phyloP scores from a whole-genome alignment of 192 early-diverging fungal genomes.

The Gryganskiella cystojenkinii region DNA sequence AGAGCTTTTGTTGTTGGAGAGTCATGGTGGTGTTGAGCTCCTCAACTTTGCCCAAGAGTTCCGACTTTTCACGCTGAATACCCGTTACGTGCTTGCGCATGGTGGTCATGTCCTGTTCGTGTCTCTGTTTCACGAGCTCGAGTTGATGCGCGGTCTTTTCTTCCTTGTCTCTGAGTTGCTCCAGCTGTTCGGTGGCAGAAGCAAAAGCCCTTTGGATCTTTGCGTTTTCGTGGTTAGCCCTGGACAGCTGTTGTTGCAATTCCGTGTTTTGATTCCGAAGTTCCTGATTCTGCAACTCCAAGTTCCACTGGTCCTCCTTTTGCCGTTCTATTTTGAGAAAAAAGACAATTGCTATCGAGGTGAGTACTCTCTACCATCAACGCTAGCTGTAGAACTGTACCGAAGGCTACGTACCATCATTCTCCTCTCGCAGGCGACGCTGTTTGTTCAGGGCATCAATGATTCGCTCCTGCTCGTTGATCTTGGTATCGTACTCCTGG shows the following conservation, averaged over 20 bases:
- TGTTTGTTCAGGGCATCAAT: conserved; percentile 63
- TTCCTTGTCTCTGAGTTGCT: conserved; percentile 69
- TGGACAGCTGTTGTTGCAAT: conserved; percentile 55
- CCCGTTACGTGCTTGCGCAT: conserved; percentile 64
- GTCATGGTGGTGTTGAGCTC: conserved; percentile 61
- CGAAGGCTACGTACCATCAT: conserved; percentile 61
- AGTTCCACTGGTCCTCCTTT: conserved; percentile 67
- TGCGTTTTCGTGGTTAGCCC: conserved; percentile 64
- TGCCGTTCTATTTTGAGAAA: conserved; percentile 53
- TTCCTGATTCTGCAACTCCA: conserved; percentile 64
- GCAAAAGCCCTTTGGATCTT: conserved; percentile 63
- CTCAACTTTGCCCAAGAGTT: conserved; percentile 65
- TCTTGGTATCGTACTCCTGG: conserved; percentile 60
- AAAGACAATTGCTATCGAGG: too few species aligned
- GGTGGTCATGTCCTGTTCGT: conserved; percentile 70
- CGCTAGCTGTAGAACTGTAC: too few species aligned
- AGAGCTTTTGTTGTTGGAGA: conserved; percentile 50
- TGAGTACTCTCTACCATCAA: too few species aligned
- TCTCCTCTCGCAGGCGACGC: conserved; percentile 63
- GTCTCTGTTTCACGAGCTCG: conserved; percentile 61
- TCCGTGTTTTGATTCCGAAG: conserved; percentile 55
- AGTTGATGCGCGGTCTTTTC: conserved; percentile 55
- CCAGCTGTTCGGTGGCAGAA: conserved; percentile 64
- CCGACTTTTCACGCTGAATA: conserved; percentile 71
- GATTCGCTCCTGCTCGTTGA: conserved; percentile 62